These are phyloP conservation scores for Apiospora koreana DNA, from an alignment of 2,329 filamentous ascomycete genomes.

Conservation along the genomic window DNA sequence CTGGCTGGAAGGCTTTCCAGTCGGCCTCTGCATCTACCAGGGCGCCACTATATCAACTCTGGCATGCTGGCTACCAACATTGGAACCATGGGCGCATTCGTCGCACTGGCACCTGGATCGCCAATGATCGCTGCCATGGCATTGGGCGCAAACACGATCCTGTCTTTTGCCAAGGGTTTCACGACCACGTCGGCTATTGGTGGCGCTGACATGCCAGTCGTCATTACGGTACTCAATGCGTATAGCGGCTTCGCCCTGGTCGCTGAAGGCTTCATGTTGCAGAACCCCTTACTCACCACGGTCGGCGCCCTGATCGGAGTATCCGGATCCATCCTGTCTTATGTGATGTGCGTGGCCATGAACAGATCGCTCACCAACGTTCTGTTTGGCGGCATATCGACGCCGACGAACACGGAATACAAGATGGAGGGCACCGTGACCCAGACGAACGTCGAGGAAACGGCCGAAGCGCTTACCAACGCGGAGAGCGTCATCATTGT, in stretches of 20 bases:
- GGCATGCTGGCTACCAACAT: constrained; percentile 74
- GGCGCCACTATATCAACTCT: constrained; percentile 74
- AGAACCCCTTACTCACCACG: constrained; percentile 81
- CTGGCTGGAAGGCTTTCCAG: constrained; percentile 82
- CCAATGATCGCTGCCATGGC: constrained; percentile 79
- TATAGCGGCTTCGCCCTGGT: constrained; percentile 91
- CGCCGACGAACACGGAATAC: constrained; percentile 62
- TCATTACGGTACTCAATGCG: constrained; percentile 87
- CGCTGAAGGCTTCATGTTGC: constrained; percentile 88
- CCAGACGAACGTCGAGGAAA: constrained; percentile 77
- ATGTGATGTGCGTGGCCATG: constrained; percentile 88
- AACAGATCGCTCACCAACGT: constrained; percentile 89
- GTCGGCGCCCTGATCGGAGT: constrained; percentile 87
- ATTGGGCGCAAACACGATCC: constrained; percentile 70
- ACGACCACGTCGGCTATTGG: constrained; percentile 88
- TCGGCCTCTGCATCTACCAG: constrained; percentile 70
- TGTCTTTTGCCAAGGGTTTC: constrained; percentile 84
- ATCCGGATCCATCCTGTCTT: constrained; percentile 84
- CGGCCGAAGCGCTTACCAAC: constrained; percentile 72
- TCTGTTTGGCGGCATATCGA: constrained; percentile 78
- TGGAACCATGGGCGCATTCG: constrained; percentile 81
- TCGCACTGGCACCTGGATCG: constrained; percentile 78
- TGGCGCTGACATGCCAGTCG: constrained; percentile 91
- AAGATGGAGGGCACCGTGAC: constrained; percentile 81
- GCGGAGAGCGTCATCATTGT: constrained; percentile 87